Conservation (phyloP, 2,329 filamentous ascomycete genomes). For the Fusarium zealandicum region DNA sequence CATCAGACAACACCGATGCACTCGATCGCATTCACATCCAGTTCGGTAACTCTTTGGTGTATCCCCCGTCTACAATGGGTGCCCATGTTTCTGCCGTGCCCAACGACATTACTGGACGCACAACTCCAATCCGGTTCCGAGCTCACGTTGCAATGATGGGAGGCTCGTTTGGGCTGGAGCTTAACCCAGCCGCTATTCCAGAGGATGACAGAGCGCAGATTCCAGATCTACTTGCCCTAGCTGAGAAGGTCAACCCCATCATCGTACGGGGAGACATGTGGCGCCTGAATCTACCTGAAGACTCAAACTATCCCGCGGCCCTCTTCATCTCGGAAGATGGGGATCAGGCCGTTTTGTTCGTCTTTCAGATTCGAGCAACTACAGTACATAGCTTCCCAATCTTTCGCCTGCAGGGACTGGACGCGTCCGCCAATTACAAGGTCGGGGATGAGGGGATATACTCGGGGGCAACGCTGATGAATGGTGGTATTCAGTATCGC, state of each 20-base stretch:
- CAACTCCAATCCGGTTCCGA: constrained; percentile 64
- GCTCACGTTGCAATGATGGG: constrained; percentile 74
- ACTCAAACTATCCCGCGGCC: constrained; percentile 68
- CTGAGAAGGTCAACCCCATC: constrained; percentile 65
- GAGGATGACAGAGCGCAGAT: constrained; percentile 60
- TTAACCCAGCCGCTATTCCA: constrained; percentile 61
- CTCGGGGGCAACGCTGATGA: constrained; percentile 68
- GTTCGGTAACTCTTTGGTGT: constrained; percentile 68
- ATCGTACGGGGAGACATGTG: constrained; percentile 66
- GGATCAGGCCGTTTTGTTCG: constrained; percentile 61
- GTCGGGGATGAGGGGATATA: constrained; percentile 60
- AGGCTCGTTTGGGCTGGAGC: constrained; percentile 70
- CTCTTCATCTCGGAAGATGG: constrained; percentile 64
- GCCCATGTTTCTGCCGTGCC: constrained; percentile 70
- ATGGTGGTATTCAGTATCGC: constrained; percentile 62
- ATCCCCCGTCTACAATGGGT: constrained; percentile 69
- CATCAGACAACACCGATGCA: constrained; percentile 70
- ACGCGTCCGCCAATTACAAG: constrained; percentile 60
- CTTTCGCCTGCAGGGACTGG: constrained; percentile 63
- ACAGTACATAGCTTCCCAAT: constrained; percentile 62
- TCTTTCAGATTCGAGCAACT: constrained; percentile 62
- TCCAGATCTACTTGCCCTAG: constrained; percentile 60
- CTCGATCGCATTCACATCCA: constrained; percentile 68
- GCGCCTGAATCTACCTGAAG: constrained; percentile 63
- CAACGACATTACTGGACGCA: constrained; percentile 63